Percentiles rank a stretch among this genome's conserved stretches.
These are phyloP conservation scores for Coemansia sp. DNA, from an alignment of 192 early-diverging fungal species.

Conservation along the genomic window DNA sequence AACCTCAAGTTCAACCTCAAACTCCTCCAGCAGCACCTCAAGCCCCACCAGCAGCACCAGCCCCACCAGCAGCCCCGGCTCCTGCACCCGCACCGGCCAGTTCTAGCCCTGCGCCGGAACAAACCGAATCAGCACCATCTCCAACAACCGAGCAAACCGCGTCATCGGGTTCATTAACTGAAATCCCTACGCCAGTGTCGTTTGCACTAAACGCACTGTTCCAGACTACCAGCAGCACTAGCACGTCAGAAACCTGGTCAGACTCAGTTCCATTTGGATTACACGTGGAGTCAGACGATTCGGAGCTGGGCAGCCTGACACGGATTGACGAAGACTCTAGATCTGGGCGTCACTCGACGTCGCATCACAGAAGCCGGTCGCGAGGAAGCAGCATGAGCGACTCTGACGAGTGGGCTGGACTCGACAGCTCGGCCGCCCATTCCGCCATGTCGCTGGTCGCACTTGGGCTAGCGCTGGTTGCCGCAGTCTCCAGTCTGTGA, in stretches of 20 bases:
- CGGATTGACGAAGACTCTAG: background rate
- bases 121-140: constrained; percentile 10
- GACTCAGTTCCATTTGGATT: constrained; percentile 38
- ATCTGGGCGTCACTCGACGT: background rate
- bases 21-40: background rate
- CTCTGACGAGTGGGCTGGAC: constrained; percentile 32
- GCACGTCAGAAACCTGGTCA: background rate
- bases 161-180: background rate
- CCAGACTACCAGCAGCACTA: constrained; percentile 3
- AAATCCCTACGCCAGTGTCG: constrained; percentile 17
- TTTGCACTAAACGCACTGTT: constrained; percentile 46
- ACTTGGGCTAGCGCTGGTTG: constrained; percentile 20
- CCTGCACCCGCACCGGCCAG: constrained; percentile 5
- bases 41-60: background rate
- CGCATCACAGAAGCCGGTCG: constrained; percentile 8
- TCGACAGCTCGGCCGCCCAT: constrained; percentile 29
- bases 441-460: constrained; percentile 44
- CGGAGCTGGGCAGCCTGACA: background rate
- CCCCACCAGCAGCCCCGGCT: constrained; percentile 1
- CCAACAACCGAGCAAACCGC: background rate
- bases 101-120: background rate
- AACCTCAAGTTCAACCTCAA: background rate
- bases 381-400: constrained; percentile 15
- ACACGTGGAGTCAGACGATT: constrained; percentile 23
- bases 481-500: background rate